Evolutionary conservation across 225 moss, liverwort and hornwort genomes (phyloP).

Genomic region (Asterella californica): DNA sequence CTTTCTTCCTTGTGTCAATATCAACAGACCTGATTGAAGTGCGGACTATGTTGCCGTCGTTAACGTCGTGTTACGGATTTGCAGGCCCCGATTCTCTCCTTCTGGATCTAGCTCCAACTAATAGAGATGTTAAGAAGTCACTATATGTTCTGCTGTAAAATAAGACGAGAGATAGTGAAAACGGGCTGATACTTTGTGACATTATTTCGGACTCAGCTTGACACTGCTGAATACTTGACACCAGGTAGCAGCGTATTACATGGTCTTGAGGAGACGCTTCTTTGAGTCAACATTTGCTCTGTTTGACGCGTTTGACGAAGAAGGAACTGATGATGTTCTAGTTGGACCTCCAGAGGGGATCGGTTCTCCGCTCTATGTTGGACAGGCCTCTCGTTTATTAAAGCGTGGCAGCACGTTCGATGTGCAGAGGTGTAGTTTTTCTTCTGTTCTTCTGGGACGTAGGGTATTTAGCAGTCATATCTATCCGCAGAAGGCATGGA

Average conservation of each 20-base stretch:
- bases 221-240: neutral
- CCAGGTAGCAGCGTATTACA: slow-evolving; percentile 74
- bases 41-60: neutral
- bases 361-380: slow-evolving; percentile 80
- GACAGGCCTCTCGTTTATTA: slow-evolving; percentile 75
- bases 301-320: slow-evolving; percentile 85
- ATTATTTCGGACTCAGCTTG: neutral
- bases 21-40: neutral
- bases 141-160: too few species aligned
- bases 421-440: slow-evolving; percentile 54
- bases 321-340: slow-evolving; percentile 57
- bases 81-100: too few species aligned
- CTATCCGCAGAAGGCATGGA: too few species aligned
- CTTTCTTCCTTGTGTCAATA: neutral
- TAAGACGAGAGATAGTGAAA: neutral
- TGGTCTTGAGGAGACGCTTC: slow-evolving; percentile 69
- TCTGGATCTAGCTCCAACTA: neutral
- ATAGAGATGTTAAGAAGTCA: too few species aligned
- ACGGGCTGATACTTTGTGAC: neutral
- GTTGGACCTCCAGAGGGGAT: slow-evolving; percentile 72
- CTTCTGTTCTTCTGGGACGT: too few species aligned
- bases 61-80: too few species aligned
- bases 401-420: slow-evolving; percentile 74
- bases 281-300: slow-evolving; percentile 69
- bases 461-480: too few species aligned